Base-by-base conservation (phyloP, 2,329 filamentous ascomycete genomes). In the Fusarium sp. region DNA sequence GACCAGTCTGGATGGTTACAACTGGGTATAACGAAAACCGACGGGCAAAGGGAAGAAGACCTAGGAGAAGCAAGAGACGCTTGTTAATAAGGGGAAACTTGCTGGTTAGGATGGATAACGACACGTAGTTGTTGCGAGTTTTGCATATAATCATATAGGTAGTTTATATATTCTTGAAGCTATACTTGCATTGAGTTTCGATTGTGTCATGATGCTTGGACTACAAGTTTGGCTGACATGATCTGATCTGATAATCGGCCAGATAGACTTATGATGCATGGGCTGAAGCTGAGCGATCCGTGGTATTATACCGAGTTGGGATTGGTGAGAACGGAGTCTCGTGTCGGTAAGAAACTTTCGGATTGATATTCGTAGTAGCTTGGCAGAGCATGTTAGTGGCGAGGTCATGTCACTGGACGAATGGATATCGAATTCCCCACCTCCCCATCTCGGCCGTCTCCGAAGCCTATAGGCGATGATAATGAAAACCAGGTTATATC, bases 141-240 rank as follows among this genome's bases (percentile, higher is more conserved):
- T 46, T 61, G 61, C 57, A 72, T 70, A 72, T 67, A 72, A 39
- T 61, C 50, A 66, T 68, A 67, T 73, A 73, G 65, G 58, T 70
- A 72, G 57, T 49, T 57, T 62, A 67, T 70, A 73, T 73, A 66
- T 44, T 44, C 49, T 58, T 54, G 45, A 45, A 31, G 47, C 55
- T 59, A 41, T 31, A 22, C 44, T 25, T 18, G 17, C 35, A 18
- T 41, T 18, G 31, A n/a, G 14, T n/a, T 27, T 25, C 15, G 7
- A 25, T 27, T 14, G 38, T 35, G 36, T 25, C 12, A 18, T 56
- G 33, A 39, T 53, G 27, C 10, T 33, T 39, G 27, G n/a, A 8
- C 33, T 55, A 29, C 46, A 27, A 58, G 31, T 47, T 33, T 38
- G 49, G 36, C 22, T 42, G 41, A 25, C 14, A 36, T 57, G 41